Evolutionary conservation across 768 basidiomycete genomes (phyloP).

Genomic region (Cyclocybe aegerita): DNA sequence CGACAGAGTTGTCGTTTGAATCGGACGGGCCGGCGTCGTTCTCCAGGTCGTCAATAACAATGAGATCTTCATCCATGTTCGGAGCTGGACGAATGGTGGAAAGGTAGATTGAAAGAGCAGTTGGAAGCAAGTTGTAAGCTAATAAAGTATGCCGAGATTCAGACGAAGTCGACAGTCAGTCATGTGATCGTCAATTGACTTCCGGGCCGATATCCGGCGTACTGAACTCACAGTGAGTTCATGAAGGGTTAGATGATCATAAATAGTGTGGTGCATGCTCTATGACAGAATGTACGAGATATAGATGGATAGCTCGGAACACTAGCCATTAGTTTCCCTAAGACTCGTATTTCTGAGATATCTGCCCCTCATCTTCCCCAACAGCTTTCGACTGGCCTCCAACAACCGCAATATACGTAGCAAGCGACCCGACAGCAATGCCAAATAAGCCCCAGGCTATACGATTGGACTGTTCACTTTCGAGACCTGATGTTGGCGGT

Average conservation of each 20-base stretch:
- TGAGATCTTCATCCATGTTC: constrained; percentile 59
- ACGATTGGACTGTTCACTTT: constrained; percentile 46
- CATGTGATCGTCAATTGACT: too few species aligned
- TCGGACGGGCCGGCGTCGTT: constrained; percentile 35
- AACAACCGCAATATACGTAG: constrained; percentile 34
- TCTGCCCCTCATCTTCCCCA: constrained; percentile 1
- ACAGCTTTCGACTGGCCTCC: constrained; percentile 12
- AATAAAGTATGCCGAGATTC: too few species aligned
- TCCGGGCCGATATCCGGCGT: too few species aligned
- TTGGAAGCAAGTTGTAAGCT: too few species aligned
- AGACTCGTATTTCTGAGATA: too few species aligned
- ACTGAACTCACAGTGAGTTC: too few species aligned
- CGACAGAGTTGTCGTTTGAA: constrained; percentile 11
- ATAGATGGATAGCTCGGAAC: too few species aligned
- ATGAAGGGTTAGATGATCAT: too few species aligned
- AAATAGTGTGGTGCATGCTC: too few species aligned
- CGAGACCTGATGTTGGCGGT: constrained; percentile 21
- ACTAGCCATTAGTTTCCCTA: too few species aligned
- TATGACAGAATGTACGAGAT: too few species aligned
- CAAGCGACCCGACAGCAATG: constrained; percentile 41
- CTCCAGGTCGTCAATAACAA: constrained; percentile 61
- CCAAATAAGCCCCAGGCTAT: constrained; percentile 57
- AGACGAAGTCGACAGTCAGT: too few species aligned
- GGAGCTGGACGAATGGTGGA: background rate
- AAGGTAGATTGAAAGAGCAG: background rate